Base-by-base conservation (phyloP, 257 asterid species). In the Cinchona pubescens region DNA sequence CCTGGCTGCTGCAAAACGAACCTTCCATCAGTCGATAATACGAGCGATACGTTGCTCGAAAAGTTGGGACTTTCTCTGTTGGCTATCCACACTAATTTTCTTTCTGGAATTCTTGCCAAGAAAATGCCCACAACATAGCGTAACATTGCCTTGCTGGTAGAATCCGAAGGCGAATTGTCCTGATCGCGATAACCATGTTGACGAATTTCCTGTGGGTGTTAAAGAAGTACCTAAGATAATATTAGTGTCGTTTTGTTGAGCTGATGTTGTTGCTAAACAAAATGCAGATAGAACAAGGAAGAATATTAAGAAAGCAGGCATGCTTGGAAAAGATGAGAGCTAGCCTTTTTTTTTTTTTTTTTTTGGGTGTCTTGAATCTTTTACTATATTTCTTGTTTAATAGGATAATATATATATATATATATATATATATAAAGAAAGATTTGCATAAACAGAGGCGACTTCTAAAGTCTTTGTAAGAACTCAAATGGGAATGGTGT, bases 221-320 rank as follows among this genome's bases (percentile, higher is more conserved):
- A 88, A 73, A 29, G 86, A 81, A 40, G 87, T 78, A 73, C 88
- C 89, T 34, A 42, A 46, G 77, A 10, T 81, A 43, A 86, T 86
- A 73, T 82, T 87, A 19, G 71, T 37, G 49, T 61, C 1, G 72
- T 79, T 69, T 77, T 40, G 77, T 75, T 88, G 88, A 38, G 18
- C 14, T 34, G 67, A 29, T 51, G 42, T 43, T n/a, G n/a, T n/a
- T n/a, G n/a, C n/a, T n/a, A n/a, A n/a, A n/a, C n/a, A n/a, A n/a
- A n/a, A n/a, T n/a, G 79, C 71, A 30, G 58, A 61, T 12, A 80
- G 32, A 59, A 51, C 0, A 5, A 51, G 25, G 8, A 51, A 3
- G 25, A 51, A 21, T n/a, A n/a, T n/a, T 4, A 51, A 51, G 7
- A 51, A 51, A 51, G 58, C n/a, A 51, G 58, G n/a, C 58, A 51